phyloP scores from a whole-genome alignment of 306 rosid species.

The Cicer pinnatifidum region DNA sequence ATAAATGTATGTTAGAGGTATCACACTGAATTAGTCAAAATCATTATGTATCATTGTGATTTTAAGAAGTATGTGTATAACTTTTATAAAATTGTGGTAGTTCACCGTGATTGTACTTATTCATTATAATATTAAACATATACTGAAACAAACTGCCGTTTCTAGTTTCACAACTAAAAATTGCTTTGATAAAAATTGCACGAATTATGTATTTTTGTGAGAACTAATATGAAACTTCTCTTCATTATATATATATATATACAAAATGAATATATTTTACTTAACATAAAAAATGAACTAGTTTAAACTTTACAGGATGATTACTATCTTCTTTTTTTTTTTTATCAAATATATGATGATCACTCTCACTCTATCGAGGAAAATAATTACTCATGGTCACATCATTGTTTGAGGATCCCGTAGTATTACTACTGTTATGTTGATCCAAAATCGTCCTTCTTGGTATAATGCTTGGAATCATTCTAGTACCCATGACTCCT shows the following conservation, averaged over 20 bases:
- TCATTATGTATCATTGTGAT: too few relatives aligned
- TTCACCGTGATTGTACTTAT: too few relatives aligned
- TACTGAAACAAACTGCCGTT: constrained; percentile 5
- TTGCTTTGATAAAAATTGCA: constrained; percentile 11
- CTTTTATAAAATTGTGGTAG: too few relatives aligned
- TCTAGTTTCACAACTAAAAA: constrained; percentile 39
- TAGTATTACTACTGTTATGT: not conserved
- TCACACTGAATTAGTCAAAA: too few relatives aligned
- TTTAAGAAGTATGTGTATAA: too few relatives aligned
- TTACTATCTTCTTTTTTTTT: too few relatives aligned
- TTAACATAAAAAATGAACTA: too few relatives aligned
- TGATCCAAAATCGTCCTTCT: not conserved
- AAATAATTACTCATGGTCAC: not conserved
- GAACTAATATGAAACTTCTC: too few relatives aligned
- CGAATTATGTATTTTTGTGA: constrained; percentile 14
- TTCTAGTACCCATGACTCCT: not conserved
- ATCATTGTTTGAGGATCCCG: not conserved
- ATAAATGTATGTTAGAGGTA: not conserved
- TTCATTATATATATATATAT: not conserved
- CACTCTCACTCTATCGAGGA: not conserved
- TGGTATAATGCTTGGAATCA: not conserved
- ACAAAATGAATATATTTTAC: not conserved
- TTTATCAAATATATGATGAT: too few relatives aligned
- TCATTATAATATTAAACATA: too few relatives aligned
- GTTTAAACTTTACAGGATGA: too few relatives aligned